These are phyloP conservation scores for Scheffersomyces cryptocercus DNA, from an alignment of 1,139 yeast species.

Conservation along the genomic window DNA sequence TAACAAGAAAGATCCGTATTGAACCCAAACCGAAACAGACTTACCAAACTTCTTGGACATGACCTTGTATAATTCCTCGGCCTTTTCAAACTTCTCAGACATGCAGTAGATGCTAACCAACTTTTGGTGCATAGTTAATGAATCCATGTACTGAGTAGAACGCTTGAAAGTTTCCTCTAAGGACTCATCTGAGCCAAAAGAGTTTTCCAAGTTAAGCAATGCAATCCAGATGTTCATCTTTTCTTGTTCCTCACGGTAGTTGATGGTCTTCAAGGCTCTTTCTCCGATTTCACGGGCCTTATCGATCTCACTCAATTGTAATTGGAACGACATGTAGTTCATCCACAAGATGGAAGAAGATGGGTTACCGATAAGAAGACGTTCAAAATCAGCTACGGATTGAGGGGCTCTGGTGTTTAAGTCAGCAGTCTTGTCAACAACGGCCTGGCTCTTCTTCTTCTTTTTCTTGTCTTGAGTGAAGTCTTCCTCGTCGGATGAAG, in stretches of 20 bases:
- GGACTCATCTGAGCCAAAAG: constrained; percentile 85
- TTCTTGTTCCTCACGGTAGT: constrained; percentile 90
- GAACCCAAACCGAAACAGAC: constrained; percentile 71
- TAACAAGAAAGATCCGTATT: constrained; percentile 73
- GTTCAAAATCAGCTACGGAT: constrained; percentile 87
- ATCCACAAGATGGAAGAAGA: constrained; percentile 95
- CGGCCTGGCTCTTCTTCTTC: constrained; percentile 43
- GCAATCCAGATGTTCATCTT: constrained; percentile 97
- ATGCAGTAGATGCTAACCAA: constrained; percentile 72
- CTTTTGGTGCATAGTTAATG: constrained; percentile 76
- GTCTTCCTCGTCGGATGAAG: constrained; percentile 59
- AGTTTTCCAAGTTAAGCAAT: constrained; percentile 85
- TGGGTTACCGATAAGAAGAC: constrained; percentile 87
- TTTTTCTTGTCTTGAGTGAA: constrained; percentile 49
- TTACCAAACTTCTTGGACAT: constrained; percentile 84
- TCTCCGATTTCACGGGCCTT: constrained; percentile 93
- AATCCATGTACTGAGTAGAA: constrained; percentile 89
- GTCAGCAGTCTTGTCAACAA: constrained; percentile 80
- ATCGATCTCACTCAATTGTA: constrained; percentile 89
- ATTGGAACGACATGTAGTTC: constrained; percentile 97
- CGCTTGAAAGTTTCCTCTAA: constrained; percentile 78
- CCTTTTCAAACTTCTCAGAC: constrained; percentile 70
- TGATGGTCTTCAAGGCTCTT: constrained; percentile 88
- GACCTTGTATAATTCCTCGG: constrained; percentile 63
- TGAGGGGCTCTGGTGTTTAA: constrained; percentile 86